A percentile compares a stretch with the other conserved stretches of the same genome.
Evolutionary conservation across 495 filamentous ascomycete species (phyloP).

Genomic region (Trichoderma reesei): DNA sequence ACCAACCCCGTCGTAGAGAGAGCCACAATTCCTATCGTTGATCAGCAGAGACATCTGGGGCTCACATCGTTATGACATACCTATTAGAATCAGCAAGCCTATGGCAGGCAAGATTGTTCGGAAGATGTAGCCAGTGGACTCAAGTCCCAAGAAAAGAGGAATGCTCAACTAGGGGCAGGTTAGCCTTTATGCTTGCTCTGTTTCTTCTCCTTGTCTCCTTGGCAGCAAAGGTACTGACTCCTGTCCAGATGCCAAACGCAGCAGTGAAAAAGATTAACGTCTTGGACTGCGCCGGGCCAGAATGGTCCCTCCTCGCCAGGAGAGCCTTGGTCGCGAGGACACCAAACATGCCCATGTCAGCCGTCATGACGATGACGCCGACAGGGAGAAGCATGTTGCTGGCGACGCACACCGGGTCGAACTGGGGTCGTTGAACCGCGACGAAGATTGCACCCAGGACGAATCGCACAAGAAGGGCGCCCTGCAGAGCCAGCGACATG

Average conservation of each 20-base stretch:
- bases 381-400: conserved; percentile 35
- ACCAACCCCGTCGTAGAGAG: conserved; percentile 24
- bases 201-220: not conserved
- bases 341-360: conserved; percentile 32
- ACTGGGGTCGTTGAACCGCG: conserved; percentile 39
- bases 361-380: conserved; percentile 30
- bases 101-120: conserved; percentile 41
- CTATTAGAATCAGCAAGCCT: conserved; percentile 38
- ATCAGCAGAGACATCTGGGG: conserved; percentile 19
- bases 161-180: conserved; percentile 33
- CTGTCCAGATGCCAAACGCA: conserved; percentile 40
- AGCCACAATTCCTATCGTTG: conserved; percentile 25
- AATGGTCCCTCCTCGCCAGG: conserved; percentile 20
- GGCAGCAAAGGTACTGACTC: conserved; percentile 22
- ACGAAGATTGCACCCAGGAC: conserved; percentile 39
- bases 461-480: conserved; percentile 34
- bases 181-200: not conserved
- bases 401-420: conserved; percentile 40
- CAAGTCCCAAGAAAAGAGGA: conserved; percentile 36
- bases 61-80: conserved; percentile 23
- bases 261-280: conserved; percentile 30
- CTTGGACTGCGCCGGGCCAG: conserved; percentile 16
- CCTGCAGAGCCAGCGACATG: conserved; percentile 27
- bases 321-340: conserved; percentile 1
- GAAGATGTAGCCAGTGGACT: conserved; percentile 27